Evolutionary conservation across 108 stramenopile species (phyloP), one percentile per base, ranked within the genome.

Genomic region (Nitzschia sp.): DNA sequence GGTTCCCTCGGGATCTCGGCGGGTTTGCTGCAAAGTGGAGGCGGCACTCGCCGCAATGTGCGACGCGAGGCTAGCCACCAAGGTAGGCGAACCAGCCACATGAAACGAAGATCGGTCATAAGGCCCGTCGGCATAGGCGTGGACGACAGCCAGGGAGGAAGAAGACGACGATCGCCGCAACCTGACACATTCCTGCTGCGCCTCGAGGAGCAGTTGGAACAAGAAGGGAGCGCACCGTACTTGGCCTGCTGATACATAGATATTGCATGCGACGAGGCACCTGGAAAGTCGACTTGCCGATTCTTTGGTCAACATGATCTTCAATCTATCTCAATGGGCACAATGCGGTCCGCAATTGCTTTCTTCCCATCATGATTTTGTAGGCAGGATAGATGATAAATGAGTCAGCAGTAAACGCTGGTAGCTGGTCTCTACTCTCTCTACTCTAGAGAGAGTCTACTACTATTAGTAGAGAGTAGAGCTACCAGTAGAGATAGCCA

Each of bases 41-140:
- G 58, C 25, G 5, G 85, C 79, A 33, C 53, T 13, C 0, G 15
- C 47, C 8, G 79, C 76, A 21, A 86, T 21, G 13, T 60, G 9
- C 23, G 79, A 76, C 11, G 85, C 88, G 15, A 89, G 85, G 21
- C 68, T 55, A 19, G 81, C 73, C 19, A 94, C 83, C 38, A 54
- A 38, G 0, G 60, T 48, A 0, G 82, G 62, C 15, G 60, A 52
- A 47, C 87, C 92, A 13, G 92, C 89, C 53, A 94, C 55, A 71
- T 94, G 92, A 70, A 94, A 84, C 6, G 92, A 94, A 31, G 92
- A 89, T 81, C 92, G 71, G 68, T 94, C 83, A 68, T 94, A 94
- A 5, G 81, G 76, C 2, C 61, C 67, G 72, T 91, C 88, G 19
- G 88, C 81, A 64, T 72, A 94, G 6, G 92, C 92, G 79, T 91